Evolutionary conservation across 169 alveolate species (phyloP), one percentile per base, ranked within the genome.

Genomic region (Cryptosporidium ryanae): DNA sequence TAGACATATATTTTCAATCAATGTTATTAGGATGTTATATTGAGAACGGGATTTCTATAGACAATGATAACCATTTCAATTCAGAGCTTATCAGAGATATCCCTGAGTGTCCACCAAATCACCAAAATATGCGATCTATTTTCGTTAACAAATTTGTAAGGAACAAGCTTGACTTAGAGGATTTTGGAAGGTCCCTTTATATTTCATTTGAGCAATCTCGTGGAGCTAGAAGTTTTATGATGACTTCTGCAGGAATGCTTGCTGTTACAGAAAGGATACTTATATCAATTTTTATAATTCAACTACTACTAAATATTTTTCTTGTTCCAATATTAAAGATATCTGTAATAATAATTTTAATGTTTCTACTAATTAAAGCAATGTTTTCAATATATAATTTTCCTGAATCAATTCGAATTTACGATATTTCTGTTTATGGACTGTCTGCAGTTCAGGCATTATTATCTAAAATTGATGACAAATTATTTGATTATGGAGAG

Each of bases 201-300:
- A 13, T 76, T 27, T 29, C 87, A 1, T 76, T 76, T 23, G 68
- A 31, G 18, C 15, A 67, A 2, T 55, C 87, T 15, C 70, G 43
- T 10, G 87, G 59, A 44, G 13, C 59, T 25, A 76, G 87, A 43
- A 10, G 49, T 59, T 76, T 76, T 59, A 21, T 76, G 25, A 59
- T 76, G 71, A 18, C 44, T 38, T 76, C 71, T 15, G 87, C 87
- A 44, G 71, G 87, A 21, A 76, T 76, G 87, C 59, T 76, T 23
- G 87, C 87, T n/a, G 87, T 76, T 54, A 71, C 87, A 23, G 87
- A 76, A 59, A 55, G 87, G 38, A 61, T 76, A 1, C 10, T 76
- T 17, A 15, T 76, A n/a, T 38, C 44, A 23, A 18, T 76, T 76
- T 25, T 76, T 8, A 21, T 61, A 18, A 44, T 76, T 21, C 64